These are phyloP conservation scores for Carex arenaria DNA, from an alignment of 202 grass and related monocot genomes.

Conservation along the genomic window DNA sequence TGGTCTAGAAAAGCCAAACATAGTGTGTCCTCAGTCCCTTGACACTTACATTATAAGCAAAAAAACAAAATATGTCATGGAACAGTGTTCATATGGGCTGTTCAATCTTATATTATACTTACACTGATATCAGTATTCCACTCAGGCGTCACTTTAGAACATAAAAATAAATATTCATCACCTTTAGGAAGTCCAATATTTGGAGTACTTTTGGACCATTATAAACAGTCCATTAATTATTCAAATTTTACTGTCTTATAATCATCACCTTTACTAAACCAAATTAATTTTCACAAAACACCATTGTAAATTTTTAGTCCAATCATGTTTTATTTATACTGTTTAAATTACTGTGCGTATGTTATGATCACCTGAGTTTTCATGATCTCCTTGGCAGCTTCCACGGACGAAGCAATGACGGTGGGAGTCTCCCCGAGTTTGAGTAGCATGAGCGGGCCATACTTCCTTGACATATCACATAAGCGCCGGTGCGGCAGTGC, in stretches of 20 bases:
- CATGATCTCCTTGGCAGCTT: slow-evolving; percentile 40
- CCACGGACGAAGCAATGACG: slow-evolving; percentile 37
- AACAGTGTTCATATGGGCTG: neutral
- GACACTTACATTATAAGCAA: too few relatives aligned
- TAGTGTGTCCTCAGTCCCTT: too few relatives aligned
- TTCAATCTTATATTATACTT: neutral
- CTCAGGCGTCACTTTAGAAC: too few relatives aligned
- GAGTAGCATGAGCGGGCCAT: slow-evolving; percentile 51
- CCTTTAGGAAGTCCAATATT: too few relatives aligned
- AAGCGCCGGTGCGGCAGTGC: slow-evolving; percentile 36
- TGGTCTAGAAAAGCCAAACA: too few relatives aligned
- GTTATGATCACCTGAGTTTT: slow-evolving; percentile 31
- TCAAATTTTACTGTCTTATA: too few relatives aligned
- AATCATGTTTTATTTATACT: neutral
- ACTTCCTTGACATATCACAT: slow-evolving; percentile 24
- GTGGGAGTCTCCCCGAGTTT: slow-evolving; percentile 33
- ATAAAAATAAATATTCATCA: too few relatives aligned
- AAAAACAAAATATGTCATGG: neutral
- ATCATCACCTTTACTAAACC: too few relatives aligned
- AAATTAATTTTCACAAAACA: neutral
- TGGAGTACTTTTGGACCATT: too few relatives aligned
- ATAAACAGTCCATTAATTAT: too few relatives aligned
- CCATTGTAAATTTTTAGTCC: slow-evolving; percentile 6
- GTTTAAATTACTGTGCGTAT: neutral
- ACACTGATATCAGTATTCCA: too few relatives aligned